Base-by-base conservation (phyloP, 331 rosid species). In the Saraca asoca region DNA sequence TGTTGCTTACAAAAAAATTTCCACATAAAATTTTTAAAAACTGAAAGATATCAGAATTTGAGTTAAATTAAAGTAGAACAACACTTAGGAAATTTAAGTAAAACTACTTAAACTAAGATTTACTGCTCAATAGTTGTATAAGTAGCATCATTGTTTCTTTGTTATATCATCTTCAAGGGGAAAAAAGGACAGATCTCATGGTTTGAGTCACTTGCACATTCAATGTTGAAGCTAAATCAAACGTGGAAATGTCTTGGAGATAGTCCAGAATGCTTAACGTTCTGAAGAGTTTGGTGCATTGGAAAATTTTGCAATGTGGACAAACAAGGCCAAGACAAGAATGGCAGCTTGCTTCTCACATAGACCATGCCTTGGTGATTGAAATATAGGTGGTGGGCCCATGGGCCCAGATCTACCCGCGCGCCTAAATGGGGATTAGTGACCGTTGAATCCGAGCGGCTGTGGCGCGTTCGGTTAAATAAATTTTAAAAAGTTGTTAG, bases 271-370 rank as follows among this genome's bases (percentile, higher is more conserved):
- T 14, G 17, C 52, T 68, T 42, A 58, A 59, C 61, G 51, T 51
- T 24, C 51, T 37, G 56, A 39, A 14, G 29, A 16, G 55, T 44
- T 13, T 18, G 7, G 69, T 17, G 5, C 2, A 50, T 18, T 7
- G 54, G 35, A 7, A 66, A 64, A 16, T 46, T 0, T 5, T 51
- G 24, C 11, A 77, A 19, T 70, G 10, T 29, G 58, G 83, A 75
- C 81, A 71, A 79, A 56, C 37, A 68, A 71, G 73, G 67, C 31
- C 6, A 82, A 61, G 85, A 79, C 87, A 85, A 71, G 15, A 61
- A 57, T 62, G 24, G 79, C 3, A 24, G 31, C 31, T 24, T 24
- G 57, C 58, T 64, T 64, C 62, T 15, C 45, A 55, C 4, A 42
- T 19, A 16, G 38, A 51, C 13, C 58, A 6, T 38, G 16, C 42